Conservation (phyloP, 306 rosid species). For the Hippophae rhamnoides region DNA sequence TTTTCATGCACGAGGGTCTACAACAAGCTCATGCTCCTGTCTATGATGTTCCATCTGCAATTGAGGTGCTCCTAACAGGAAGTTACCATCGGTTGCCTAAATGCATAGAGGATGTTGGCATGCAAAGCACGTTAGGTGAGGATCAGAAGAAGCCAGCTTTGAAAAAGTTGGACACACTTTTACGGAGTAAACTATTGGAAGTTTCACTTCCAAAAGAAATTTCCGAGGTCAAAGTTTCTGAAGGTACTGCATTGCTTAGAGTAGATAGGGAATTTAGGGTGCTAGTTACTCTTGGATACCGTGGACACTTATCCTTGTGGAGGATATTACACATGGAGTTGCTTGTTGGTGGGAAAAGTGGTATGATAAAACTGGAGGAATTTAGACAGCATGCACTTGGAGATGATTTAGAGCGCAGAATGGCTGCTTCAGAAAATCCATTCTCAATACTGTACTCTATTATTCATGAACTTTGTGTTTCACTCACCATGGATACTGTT, state of each 20-base stretch:
- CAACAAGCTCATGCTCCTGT: slow-evolving; percentile 98
- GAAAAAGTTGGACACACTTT: slow-evolving; percentile 81
- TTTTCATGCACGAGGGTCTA: slow-evolving; percentile 98
- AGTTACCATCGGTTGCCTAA: slow-evolving; percentile 76
- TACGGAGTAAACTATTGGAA: slow-evolving; percentile 79
- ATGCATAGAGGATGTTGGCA: slow-evolving; percentile 74
- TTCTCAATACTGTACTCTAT: slow-evolving; percentile 63
- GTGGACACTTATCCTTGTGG: slow-evolving; percentile 95
- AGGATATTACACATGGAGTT: slow-evolving; percentile 92
- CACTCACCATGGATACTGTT: slow-evolving; percentile 88
- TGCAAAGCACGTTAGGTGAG: slow-evolving; percentile 60
- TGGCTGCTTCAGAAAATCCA: slow-evolving; percentile 89
- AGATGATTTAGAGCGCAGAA: slow-evolving; percentile 92
- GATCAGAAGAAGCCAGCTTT: slow-evolving; percentile 84
- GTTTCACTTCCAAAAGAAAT: slow-evolving; percentile 73
- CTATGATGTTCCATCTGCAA: slow-evolving; percentile 91
- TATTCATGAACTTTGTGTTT: slow-evolving; percentile 84
- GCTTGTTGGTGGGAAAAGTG: slow-evolving; percentile 83
- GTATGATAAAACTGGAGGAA: slow-evolving; percentile 60
- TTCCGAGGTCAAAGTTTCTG: slow-evolving; percentile 57
- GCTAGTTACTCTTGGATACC: slow-evolving; percentile 82
- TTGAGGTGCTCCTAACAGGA: slow-evolving; percentile 81
- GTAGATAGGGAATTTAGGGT: slow-evolving; percentile 91
- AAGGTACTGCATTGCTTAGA: slow-evolving; percentile 66
- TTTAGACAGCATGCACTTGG: slow-evolving; percentile 60